phyloP scores from a whole-genome alignment of 2,329 filamentous ascomycete genomes.

The Exutisphaerella laricina region DNA sequence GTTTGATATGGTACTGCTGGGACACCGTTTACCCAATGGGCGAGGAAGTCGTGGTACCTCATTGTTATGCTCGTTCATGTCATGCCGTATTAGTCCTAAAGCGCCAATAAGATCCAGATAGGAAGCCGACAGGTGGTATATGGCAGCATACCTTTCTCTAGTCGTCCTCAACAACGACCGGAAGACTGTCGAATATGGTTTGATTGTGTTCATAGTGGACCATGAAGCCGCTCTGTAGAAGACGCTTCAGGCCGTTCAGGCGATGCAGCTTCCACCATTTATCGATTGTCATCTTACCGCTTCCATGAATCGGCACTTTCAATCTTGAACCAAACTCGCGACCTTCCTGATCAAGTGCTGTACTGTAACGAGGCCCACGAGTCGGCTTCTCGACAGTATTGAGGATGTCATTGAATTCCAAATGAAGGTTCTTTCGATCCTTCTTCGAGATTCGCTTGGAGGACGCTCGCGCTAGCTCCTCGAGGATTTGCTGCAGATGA shows the following conservation, averaged over 20 bases:
- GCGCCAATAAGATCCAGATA: too few relatives aligned
- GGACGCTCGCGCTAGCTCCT: slow-evolving; percentile 55
- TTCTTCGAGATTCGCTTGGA: slow-evolving; percentile 60
- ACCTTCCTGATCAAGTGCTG: slow-evolving; percentile 57
- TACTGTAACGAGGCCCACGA: slow-evolving; percentile 61
- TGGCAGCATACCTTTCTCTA: too few relatives aligned
- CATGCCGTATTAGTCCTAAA: too few relatives aligned
- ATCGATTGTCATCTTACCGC: slow-evolving; percentile 57
- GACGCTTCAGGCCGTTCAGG: slow-evolving; percentile 55
- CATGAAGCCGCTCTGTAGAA: slow-evolving; percentile 58
- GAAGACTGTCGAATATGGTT: slow-evolving; percentile 55
- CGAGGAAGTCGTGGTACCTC: too few relatives aligned
- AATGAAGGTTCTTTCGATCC: slow-evolving; percentile 61
- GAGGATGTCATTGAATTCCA: slow-evolving; percentile 60
- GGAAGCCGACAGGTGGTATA: too few relatives aligned
- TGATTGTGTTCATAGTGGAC: slow-evolving; percentile 59
- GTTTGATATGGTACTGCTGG: too few relatives aligned
- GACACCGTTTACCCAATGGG: too few relatives aligned
- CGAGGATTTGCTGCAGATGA: slow-evolving; percentile 55
- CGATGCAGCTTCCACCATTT: slow-evolving; percentile 69
- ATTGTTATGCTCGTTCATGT: too few relatives aligned
- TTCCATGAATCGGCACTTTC: slow-evolving; percentile 54
- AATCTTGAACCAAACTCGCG: slow-evolving; percentile 57
- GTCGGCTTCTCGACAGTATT: slow-evolving; percentile 62
- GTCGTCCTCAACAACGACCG: slow-evolving; percentile 35